Base-by-base conservation (phyloP, 371 early-diverging fungal species). In the Mortierella sp. region DNA sequence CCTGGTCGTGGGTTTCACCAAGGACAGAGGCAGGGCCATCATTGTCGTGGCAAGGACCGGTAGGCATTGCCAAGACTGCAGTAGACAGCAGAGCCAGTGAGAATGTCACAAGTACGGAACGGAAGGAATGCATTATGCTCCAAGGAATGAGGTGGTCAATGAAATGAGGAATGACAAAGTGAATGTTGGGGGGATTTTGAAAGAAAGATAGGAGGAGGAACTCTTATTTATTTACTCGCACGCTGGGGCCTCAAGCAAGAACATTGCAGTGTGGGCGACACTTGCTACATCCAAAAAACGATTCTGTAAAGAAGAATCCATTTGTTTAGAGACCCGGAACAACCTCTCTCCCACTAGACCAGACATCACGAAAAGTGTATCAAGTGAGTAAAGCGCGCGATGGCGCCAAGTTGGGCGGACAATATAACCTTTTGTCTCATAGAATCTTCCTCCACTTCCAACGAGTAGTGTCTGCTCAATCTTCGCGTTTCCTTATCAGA, bases 1-100 rank as follows among this genome's bases (percentile, higher is more conserved):
- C 84, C 40, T 84, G 73, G 36, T 68, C 68, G 41, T 58, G 63
- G 13, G 77, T 77, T 61, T 82, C 82, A 9, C 70, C 76, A 48
- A 76, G 36, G 48, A 58, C 58, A 10, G 28, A 13, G 43, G 33
- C 60, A 45, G 38, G 53, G n/a, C 21, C 21, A 9, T 22, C 28
- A 38, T 47, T 53, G 4, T 38, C 47, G 43, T 72, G 68, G 59
- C 71, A 58, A 9, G 77, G 50, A 7, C 58, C 22, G 1, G 64
- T n/a, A 45, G 76, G 77, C 43, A 71, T n/a, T 8, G 75, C 81
- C 63, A 77, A 24, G 0, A 66, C 45, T 33, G 69, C 38, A 33
- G 74, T 57, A 0, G 68, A 67, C 38, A 72, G 21, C 57, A 76
- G 19, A 13, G 81, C 61, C 66, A 76, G 43, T 16, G 69, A 72